Conservation (phyloP, 148 eudicot genomes). For the Spergularia marina region DNA sequence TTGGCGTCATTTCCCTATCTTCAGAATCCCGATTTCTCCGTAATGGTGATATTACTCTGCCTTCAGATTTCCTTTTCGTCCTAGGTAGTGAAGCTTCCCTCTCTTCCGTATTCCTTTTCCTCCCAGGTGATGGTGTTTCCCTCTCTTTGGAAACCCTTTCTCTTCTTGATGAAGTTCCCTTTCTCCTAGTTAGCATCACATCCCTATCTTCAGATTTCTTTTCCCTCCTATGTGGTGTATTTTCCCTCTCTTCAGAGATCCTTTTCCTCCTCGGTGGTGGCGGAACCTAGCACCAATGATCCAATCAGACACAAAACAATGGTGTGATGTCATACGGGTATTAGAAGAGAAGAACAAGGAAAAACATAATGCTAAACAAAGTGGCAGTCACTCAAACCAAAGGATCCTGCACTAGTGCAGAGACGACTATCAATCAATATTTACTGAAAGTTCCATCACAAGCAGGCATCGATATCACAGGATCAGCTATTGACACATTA, state of each 20-base stretch:
- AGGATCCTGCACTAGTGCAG: neutral
- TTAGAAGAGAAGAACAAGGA: neutral
- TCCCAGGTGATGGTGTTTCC: neutral
- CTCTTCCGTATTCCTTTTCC: constrained; percentile 10
- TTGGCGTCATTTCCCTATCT: constrained; percentile 40
- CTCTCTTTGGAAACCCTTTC: neutral
- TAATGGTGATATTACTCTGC: constrained; percentile 19
- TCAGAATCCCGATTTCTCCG: constrained; percentile 20
- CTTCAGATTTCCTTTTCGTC: constrained; percentile 3
- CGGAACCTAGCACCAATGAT: constrained; percentile 46
- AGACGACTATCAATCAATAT: neutral
- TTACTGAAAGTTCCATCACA: neutral
- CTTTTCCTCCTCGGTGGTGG: constrained; percentile 78
- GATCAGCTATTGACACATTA: neutral
- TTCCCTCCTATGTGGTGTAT: constrained; percentile 44
- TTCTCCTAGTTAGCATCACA: neutral
- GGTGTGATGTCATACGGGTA: neutral
- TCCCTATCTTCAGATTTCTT: constrained; percentile 40
- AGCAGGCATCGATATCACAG: neutral
- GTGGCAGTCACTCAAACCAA: no score
- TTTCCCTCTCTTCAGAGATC: constrained; percentile 42
- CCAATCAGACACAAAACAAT: neutral
- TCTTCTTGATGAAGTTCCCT: neutral
- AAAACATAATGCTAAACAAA: neutral
- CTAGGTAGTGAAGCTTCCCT: constrained; percentile 32